phyloP scores from a whole-genome alignment of 805 yeast genomes.

The Alloascoidea africana region DNA sequence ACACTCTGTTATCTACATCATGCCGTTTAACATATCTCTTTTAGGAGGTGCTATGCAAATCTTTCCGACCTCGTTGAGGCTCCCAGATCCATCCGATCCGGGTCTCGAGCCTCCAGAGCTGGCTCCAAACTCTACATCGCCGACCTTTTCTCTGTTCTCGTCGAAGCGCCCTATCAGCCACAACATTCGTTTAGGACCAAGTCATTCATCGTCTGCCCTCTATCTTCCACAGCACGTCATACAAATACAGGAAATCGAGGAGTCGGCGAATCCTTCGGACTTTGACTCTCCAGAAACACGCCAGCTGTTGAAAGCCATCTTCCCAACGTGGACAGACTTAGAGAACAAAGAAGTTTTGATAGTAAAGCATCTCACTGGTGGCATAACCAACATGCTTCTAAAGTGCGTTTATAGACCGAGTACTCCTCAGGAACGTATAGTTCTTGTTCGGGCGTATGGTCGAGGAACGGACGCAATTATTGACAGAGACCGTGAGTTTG shows the following conservation, averaged over 20 bases:
- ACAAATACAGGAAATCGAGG: background rate
- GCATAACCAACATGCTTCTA: conserved; percentile 4
- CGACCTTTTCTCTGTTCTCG: conserved; percentile 1
- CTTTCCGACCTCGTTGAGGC: background rate
- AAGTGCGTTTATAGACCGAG: conserved; percentile 5
- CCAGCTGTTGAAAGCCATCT: background rate
- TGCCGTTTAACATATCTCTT: background rate
- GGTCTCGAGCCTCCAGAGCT: background rate
- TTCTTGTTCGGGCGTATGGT: conserved; percentile 58
- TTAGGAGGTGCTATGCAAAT: background rate
- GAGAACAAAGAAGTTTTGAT: background rate
- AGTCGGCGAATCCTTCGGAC: too few relatives aligned
- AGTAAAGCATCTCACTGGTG: background rate
- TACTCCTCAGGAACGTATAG: conserved; percentile 18
- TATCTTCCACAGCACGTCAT: background rate
- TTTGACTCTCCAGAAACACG: background rate
- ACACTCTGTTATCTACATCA: background rate
- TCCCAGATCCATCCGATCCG: background rate
- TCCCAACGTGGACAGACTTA: background rate
- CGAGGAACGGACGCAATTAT: conserved; percentile 58
- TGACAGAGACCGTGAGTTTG: conserved; percentile 60
- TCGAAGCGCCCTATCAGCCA: background rate
- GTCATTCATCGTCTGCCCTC: background rate
- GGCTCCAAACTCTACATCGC: background rate
- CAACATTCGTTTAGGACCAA: background rate